phyloP scores from a whole-genome alignment of 1,284 basidiomycete species.

The Meripilus lineatus region DNA sequence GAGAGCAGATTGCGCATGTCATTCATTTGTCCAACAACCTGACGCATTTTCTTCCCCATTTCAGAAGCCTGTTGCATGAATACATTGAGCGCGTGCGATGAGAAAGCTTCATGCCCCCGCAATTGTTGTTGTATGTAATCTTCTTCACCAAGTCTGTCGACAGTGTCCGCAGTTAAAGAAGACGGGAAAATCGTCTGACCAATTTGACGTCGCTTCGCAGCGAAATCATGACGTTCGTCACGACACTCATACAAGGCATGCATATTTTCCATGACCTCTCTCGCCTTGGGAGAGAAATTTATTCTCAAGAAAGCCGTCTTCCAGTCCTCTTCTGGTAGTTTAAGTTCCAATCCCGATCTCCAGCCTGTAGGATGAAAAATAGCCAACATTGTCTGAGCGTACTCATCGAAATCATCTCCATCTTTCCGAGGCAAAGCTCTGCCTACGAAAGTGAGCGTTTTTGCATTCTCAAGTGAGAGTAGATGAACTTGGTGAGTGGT shows the following conservation, averaged over 20 bases:
- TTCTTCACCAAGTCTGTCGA: no score
- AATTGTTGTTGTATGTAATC: no score
- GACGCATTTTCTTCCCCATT: no score
- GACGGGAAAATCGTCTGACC: not conserved
- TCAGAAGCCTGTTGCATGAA: no score
- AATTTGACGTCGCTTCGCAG: conserved; percentile 8
- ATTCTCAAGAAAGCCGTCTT: conserved; percentile 10
- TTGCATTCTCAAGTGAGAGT: not conserved
- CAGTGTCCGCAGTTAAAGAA: no score
- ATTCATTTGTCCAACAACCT: no score
- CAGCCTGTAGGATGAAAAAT: conserved; percentile 9
- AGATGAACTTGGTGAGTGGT: conserved; percentile 5
- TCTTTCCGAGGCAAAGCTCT: conserved; percentile 5
- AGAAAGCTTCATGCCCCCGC: no score
- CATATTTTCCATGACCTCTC: conserved; percentile 15
- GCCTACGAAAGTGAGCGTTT: conserved; percentile 5
- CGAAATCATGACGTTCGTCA: conserved; percentile 22
- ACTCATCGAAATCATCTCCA: not conserved
- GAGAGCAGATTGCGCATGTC: no score
- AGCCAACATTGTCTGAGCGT: conserved; percentile 5
- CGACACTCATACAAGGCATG: conserved; percentile 21
- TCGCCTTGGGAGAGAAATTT: conserved; percentile 11
- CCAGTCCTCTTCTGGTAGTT: conserved; percentile 10
- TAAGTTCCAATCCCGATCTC: conserved; percentile 10
- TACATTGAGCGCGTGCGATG: no score